phyloP scores from a whole-genome alignment of 1,284 basidiomycete species.

The Porogramme epimiltina region DNA sequence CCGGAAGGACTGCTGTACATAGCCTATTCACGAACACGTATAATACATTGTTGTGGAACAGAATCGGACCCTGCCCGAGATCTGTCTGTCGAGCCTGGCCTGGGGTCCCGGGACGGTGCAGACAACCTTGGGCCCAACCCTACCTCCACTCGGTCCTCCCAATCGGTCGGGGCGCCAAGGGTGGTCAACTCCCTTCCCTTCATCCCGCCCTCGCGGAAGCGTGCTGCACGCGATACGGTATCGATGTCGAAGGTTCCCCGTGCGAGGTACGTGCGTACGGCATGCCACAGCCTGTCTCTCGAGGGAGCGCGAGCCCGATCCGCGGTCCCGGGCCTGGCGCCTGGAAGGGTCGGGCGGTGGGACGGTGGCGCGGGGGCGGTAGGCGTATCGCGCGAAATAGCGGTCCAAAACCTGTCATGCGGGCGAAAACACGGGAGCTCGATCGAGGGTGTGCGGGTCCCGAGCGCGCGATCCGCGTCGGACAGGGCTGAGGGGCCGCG shows the following conservation, averaged over 20 bases:
- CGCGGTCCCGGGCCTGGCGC: slow-evolving; percentile 4
- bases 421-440: too few species aligned
- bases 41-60: slow-evolving; percentile 10
- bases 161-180: too few species aligned
- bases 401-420: slow-evolving; percentile 9
- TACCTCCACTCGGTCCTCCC: not conserved
- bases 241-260: not conserved
- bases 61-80: not conserved
- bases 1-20: slow-evolving; percentile 18
- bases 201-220: too few species aligned
- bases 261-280: not conserved
- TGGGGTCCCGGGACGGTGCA: not conserved
- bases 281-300: not conserved
- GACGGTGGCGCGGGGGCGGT: too few species aligned
- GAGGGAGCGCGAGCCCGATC: slow-evolving; percentile 8
- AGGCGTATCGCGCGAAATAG: slow-evolving; percentile 11
- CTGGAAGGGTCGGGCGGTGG: not conserved
- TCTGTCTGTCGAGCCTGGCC: not conserved
- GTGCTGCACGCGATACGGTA: not conserved
- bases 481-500: too few species aligned
- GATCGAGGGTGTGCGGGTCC: too few species aligned
- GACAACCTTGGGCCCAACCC: not conserved
- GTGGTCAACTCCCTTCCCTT: too few species aligned
- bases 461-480: too few species aligned
- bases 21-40: slow-evolving; percentile 14